phyloP scores from a whole-genome alignment of 352 stramenopile genomes.

The Pelagophyceae sp. region DNA sequence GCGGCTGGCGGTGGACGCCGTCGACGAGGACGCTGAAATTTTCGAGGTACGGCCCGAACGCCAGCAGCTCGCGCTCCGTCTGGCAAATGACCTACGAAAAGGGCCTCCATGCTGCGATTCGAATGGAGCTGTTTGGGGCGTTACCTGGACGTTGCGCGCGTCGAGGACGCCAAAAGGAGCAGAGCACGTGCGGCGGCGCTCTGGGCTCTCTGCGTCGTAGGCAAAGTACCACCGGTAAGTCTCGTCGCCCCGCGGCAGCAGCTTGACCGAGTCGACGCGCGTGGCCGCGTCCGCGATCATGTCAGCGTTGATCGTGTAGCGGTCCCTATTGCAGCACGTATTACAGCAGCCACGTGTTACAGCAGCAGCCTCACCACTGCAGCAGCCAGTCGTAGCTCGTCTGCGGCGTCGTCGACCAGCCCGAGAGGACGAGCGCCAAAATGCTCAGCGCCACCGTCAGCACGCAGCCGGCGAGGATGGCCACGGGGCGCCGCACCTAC shows the following conservation, averaged over 20 bases:
- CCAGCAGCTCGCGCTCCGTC: slow-evolving; percentile 12
- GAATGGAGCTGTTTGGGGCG: too few relatives aligned
- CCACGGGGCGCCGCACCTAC: too few relatives aligned
- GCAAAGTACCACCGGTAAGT: slow-evolving; percentile 22
- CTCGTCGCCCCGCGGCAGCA: slow-evolving; percentile 6
- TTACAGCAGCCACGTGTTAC: too few relatives aligned
- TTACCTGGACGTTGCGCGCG: slow-evolving; percentile 11
- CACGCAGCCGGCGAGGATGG: too few relatives aligned
- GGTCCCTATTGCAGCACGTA: too few relatives aligned
- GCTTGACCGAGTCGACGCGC: background rate
- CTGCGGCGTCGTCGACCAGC: too few relatives aligned
- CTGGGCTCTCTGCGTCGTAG: slow-evolving; percentile 22
- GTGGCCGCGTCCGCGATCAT: slow-evolving; percentile 6
- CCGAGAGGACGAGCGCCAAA: too few relatives aligned
- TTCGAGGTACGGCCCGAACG: background rate
- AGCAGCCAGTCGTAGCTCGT: too few relatives aligned
- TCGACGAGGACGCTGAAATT: background rate
- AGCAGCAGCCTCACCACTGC: too few relatives aligned
- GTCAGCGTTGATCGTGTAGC: slow-evolving; percentile 9
- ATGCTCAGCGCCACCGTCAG: too few relatives aligned
- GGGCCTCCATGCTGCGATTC: too few relatives aligned
- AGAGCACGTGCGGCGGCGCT: background rate
- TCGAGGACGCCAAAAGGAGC: slow-evolving; percentile 6
- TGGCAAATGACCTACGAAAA: slow-evolving; percentile 26
- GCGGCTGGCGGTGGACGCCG: background rate